Conservation (phyloP, 768 basidiomycete genomes). For the Mycena vulgaris region DNA sequence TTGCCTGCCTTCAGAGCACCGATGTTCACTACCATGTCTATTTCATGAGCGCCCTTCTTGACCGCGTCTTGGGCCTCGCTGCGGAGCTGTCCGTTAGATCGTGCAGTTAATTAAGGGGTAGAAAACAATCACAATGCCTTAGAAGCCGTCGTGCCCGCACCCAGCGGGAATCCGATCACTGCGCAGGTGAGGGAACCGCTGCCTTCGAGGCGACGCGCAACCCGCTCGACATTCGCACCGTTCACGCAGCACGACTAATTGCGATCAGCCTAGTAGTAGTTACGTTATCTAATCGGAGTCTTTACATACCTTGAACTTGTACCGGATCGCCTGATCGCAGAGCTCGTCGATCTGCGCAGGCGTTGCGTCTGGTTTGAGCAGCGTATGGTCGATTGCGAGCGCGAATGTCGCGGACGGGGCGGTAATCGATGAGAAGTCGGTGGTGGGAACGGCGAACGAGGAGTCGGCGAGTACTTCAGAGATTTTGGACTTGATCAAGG, state of each 20-base stretch:
- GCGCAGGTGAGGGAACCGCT: slow-evolving; percentile 59
- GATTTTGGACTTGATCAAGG: slow-evolving; percentile 48
- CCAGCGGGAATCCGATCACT: slow-evolving; percentile 68
- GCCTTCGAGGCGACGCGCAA: slow-evolving; percentile 55
- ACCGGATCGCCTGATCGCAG: slow-evolving; percentile 63
- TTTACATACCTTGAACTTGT: slow-evolving; percentile 62
- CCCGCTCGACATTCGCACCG: slow-evolving; percentile 59
- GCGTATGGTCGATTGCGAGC: slow-evolving; percentile 63
- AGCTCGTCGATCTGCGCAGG: slow-evolving; percentile 60
- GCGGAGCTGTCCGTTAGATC: background rate
- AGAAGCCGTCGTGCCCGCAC: slow-evolving; percentile 58
- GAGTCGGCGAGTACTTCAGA: slow-evolving; percentile 39
- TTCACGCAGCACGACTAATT: slow-evolving; percentile 68
- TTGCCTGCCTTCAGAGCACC: slow-evolving; percentile 59
- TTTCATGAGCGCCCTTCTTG: slow-evolving; percentile 62
- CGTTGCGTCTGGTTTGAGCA: slow-evolving; percentile 66
- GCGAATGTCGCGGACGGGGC: slow-evolving; percentile 51
- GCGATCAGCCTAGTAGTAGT: background rate
- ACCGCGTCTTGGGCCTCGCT: slow-evolving; percentile 66
- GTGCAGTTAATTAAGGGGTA: background rate
- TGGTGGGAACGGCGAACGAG: slow-evolving; percentile 42
- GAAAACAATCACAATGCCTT: slow-evolving; percentile 60
- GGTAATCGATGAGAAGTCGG: slow-evolving; percentile 40
- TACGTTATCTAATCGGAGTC: background rate
- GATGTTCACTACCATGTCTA: slow-evolving; percentile 68